These are phyloP conservation scores for Microbotryum silenes-acaulis DNA, from an alignment of 1,284 basidiomycete species.

Conservation along the genomic window DNA sequence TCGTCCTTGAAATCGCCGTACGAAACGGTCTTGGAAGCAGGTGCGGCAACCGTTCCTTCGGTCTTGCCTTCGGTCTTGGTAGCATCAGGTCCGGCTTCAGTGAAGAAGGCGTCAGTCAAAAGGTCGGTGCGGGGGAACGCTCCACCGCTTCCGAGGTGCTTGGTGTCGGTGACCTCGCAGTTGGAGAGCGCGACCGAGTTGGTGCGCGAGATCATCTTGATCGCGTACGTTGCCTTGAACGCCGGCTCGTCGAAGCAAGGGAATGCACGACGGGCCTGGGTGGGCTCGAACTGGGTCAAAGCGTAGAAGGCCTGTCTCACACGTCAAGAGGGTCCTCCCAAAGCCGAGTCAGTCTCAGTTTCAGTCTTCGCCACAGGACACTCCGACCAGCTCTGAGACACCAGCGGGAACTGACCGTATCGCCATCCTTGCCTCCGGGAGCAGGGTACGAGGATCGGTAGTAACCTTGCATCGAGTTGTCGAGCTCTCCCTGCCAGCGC, in stretches of 20 bases:
- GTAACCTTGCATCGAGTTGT: constrained; percentile 8
- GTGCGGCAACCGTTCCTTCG: constrained; percentile 24
- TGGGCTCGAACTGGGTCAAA: constrained; percentile 52
- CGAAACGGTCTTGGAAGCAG: too few relatives aligned
- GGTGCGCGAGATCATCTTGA: constrained; percentile 70
- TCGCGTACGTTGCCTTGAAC: constrained; percentile 75
- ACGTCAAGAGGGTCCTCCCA: constrained; percentile 53
- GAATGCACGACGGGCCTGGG: constrained; percentile 35
- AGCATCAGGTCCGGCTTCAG: too few relatives aligned
- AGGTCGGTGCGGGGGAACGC: background rate
- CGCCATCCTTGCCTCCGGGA: constrained; percentile 51
- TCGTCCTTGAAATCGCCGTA: constrained; percentile 20
- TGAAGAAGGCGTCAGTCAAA: background rate
- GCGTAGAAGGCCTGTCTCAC: constrained; percentile 32
- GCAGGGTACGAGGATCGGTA: constrained; percentile 6
- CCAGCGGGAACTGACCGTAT: constrained; percentile 53
- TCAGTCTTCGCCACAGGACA: constrained; percentile 32
- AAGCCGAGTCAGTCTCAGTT: constrained; percentile 38
- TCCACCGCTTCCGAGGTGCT: constrained; percentile 39
- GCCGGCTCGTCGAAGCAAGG: constrained; percentile 82
- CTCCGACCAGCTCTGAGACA: constrained; percentile 30
- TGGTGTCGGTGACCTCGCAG: constrained; percentile 68
- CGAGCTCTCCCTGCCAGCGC: constrained; percentile 28
- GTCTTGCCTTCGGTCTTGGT: constrained; percentile 41
- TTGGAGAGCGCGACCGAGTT: constrained; percentile 59